phyloP scores from a whole-genome alignment of 2,329 filamentous ascomycete species.

The Cytospora leucostoma region DNA sequence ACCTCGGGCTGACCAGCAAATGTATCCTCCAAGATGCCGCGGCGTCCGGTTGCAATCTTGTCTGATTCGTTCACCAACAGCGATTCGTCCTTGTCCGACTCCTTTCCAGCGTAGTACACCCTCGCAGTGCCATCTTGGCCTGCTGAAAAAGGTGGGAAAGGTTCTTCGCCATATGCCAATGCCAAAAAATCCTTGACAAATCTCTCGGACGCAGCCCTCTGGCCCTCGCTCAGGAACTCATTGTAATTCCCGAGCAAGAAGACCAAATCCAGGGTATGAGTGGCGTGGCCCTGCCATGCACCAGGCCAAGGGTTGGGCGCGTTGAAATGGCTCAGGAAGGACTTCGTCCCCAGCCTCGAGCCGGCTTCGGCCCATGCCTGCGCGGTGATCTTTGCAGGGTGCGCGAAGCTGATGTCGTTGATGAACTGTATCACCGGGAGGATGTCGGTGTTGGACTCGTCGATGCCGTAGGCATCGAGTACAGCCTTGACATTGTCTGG shows the following conservation, averaged over 20 bases:
- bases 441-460: constrained; percentile 14
- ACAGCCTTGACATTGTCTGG: constrained; percentile 4
- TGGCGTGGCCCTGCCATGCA: constrained; percentile 41
- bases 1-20: constrained; percentile 19
- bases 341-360: constrained; percentile 10
- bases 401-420: constrained; percentile 24
- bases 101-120: constrained; percentile 23
- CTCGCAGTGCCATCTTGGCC: constrained; percentile 7
- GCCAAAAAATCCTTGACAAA: constrained; percentile 42
- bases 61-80: neutral
- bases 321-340: constrained; percentile 42
- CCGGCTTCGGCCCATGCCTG: constrained; percentile 14
- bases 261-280: constrained; percentile 47
- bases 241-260: constrained; percentile 50
- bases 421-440: constrained; percentile 18
- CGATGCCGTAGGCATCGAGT: constrained; percentile 14
- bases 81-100: constrained; percentile 17
- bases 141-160: constrained; percentile 11
- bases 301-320: constrained; percentile 50
- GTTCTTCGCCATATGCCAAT: constrained; percentile 41
- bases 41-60: constrained; percentile 9
- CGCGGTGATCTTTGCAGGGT: constrained; percentile 9
- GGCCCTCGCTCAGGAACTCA: constrained; percentile 38
- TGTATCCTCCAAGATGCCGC: constrained; percentile 19
- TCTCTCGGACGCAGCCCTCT: constrained; percentile 35